Base-by-base conservation (phyloP, 148 eudicot genomes). In the Rhododendron ferrugineum region DNA sequence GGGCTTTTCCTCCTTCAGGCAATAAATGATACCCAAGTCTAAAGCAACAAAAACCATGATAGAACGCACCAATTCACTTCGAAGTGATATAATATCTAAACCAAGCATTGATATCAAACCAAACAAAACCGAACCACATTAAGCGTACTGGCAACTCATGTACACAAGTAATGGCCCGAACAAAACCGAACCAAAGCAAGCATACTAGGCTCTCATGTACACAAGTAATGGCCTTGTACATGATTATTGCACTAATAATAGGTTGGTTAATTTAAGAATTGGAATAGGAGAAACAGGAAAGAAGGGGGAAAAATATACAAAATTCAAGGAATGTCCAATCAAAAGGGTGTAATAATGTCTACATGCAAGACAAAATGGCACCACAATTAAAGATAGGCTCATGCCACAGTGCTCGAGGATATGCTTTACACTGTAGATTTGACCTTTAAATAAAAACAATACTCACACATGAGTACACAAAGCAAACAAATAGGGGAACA, bases 21-120 rank as follows among this genome's bases (percentile, higher is more conserved):
- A 90, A 83, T 87, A 46, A 88, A 84, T 88, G 92, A 88, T 88
- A 79, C n/a, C 40, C 28, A 75, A 75, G 47, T 36, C n/a, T 75
- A 18, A 37, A 75, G 47, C 26, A 75, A 36, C 46, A 18, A 36
- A 23, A 36, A 70, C 40, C 32, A 79, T 22, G 42, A 49, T 28
- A 36, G 30, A 52, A 7, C 42, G 85, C 85, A 79, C 86, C 86
- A 83, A 81, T 85, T 88, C 87, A 87, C 88, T 54, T 87, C 87
- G 87, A 80, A 88, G 87, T 87, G 85, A 52, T 34, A 34, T 34
- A 34, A 86, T 54, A 88, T 89, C 72, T 64, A 74, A 82, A 86
- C 83, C 74, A 50, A 85, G 79, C 86, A 18, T 49, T 14, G 10
- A 80, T 32, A 52, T 34, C 66, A 80, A 80, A 80, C 66, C 23